Conservation (phyloP, 2,329 filamentous ascomycete species). For the Trichophyton simii region DNA sequence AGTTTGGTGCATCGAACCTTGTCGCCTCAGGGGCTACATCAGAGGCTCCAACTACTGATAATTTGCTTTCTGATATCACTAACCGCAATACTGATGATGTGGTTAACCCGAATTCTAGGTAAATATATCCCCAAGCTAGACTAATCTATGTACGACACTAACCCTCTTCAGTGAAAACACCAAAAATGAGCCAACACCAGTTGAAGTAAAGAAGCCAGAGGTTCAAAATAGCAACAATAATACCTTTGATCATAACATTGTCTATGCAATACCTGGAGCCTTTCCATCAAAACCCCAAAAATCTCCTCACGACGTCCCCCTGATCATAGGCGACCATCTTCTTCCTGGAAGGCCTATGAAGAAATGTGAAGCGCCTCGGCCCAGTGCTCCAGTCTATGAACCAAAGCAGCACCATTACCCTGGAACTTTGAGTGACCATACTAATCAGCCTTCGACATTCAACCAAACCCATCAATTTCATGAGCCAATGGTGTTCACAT, state of each 20-base stretch:
- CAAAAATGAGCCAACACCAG: background rate
- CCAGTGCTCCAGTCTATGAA: background rate
- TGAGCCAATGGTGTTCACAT: background rate
- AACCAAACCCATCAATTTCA: background rate
- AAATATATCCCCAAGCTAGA: background rate
- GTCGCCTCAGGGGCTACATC: background rate
- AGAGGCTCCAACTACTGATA: background rate
- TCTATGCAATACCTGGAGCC: background rate
- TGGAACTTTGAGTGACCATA: background rate
- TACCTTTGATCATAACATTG: no score
- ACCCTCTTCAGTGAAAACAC: background rate
- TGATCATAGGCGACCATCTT: constrained; percentile 17
- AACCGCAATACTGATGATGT: background rate
- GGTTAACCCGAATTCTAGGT: background rate
- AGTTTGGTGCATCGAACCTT: background rate
- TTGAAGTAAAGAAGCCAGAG: background rate
- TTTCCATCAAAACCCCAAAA: background rate
- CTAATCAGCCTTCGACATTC: background rate
- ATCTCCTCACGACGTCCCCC: background rate
- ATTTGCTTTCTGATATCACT: background rate
- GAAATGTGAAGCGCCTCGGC: background rate
- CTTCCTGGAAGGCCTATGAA: constrained; percentile 14
- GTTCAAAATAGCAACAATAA: background rate
- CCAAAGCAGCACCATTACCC: background rate
- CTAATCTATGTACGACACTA: background rate